These are phyloP conservation scores for Aureoboletus auriporus DNA, from an alignment of 768 basidiomycete genomes.

Conservation along the genomic window DNA sequence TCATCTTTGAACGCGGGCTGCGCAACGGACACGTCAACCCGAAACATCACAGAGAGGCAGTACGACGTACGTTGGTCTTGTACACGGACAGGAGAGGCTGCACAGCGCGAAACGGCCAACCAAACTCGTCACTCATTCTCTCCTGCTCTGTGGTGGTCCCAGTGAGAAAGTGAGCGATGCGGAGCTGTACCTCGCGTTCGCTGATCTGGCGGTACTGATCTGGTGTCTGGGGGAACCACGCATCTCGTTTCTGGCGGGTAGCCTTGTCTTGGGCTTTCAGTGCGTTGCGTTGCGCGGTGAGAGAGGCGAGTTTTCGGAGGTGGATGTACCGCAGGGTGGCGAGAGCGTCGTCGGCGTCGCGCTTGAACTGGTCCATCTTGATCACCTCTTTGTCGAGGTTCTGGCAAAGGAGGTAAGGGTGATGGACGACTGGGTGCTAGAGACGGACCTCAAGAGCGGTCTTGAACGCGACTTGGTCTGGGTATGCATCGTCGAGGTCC, in stretches of 20 bases:
- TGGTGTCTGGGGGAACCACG: conserved; percentile 28
- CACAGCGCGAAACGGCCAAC: conserved; percentile 51
- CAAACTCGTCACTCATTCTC: conserved; percentile 43
- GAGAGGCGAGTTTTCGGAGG: conserved; percentile 21
- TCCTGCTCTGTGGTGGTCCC: conserved; percentile 34
- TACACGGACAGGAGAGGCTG: conserved; percentile 39
- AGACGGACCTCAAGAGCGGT: conserved; percentile 20
- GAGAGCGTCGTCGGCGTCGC: conserved; percentile 27
- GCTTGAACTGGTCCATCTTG: conserved; percentile 17
- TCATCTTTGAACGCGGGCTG: conserved; percentile 22
- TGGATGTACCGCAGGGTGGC: conserved; percentile 29
- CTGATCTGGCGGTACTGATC: conserved; percentile 28
- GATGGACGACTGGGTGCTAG: neutral
- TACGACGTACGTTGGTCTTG: conserved; percentile 37
- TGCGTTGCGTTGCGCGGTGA: neutral
- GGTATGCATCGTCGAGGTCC: conserved; percentile 11
- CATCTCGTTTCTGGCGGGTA: conserved; percentile 17
- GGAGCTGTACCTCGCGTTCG: conserved; percentile 43
- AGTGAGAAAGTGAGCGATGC: conserved; percentile 46
- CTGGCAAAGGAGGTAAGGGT: conserved; percentile 5
- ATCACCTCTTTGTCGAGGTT: conserved; percentile 16
- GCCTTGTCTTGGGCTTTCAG: neutral
- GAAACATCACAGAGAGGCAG: neutral
- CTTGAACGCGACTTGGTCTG: conserved; percentile 21
- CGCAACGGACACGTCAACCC: neutral